Percentiles rank a stretch among this genome's conserved stretches.
These are phyloP conservation scores for Allodekkera sacchari DNA, from an alignment of 805 yeast genomes.

Conservation along the genomic window DNA sequence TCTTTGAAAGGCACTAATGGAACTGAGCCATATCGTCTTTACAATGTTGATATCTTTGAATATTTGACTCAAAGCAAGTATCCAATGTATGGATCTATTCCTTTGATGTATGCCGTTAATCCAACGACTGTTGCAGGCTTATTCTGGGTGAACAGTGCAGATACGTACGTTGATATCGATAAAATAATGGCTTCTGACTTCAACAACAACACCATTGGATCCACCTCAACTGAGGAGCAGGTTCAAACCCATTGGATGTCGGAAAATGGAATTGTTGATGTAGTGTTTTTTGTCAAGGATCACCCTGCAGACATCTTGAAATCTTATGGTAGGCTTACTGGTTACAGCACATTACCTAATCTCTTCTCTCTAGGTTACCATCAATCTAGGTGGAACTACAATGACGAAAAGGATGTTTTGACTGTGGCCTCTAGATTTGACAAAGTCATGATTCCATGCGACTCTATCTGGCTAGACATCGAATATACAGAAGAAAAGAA, in stretches of 20 bases:
- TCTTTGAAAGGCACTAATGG: constrained; percentile 60
- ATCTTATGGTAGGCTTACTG: constrained; percentile 64
- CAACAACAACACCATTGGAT: constrained; percentile 1
- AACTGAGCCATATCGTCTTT: constrained; percentile 75
- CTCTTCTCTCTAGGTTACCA: constrained; percentile 81
- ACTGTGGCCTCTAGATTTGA: constrained; percentile 66
- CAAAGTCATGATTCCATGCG: constrained; percentile 68
- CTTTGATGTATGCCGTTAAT: constrained; percentile 69
- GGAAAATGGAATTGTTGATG: constrained; percentile 78
- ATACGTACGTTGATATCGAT: constrained; percentile 75
- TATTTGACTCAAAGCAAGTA: constrained; percentile 73
- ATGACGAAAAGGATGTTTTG: constrained; percentile 79
- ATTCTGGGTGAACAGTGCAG: constrained; percentile 91
- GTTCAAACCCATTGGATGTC: constrained; percentile 82
- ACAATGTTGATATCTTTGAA: constrained; percentile 92
- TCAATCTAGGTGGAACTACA: constrained; percentile 97
- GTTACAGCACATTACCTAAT: constrained; percentile 66
- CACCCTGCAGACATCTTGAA: constrained; percentile 48
- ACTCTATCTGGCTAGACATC: constrained; percentile 89
- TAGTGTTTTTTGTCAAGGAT: constrained; percentile 54
- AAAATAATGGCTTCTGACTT: constrained; percentile 17
- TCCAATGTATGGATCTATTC: constrained; percentile 95
- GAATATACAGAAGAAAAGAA: constrained; percentile 84
- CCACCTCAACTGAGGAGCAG: constrained; percentile 1
- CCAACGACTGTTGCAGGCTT: constrained; percentile 57